Evolutionary conservation across 108 stramenopile genomes (phyloP).

Genomic region (Aurantiochytrium sp.): DNA sequence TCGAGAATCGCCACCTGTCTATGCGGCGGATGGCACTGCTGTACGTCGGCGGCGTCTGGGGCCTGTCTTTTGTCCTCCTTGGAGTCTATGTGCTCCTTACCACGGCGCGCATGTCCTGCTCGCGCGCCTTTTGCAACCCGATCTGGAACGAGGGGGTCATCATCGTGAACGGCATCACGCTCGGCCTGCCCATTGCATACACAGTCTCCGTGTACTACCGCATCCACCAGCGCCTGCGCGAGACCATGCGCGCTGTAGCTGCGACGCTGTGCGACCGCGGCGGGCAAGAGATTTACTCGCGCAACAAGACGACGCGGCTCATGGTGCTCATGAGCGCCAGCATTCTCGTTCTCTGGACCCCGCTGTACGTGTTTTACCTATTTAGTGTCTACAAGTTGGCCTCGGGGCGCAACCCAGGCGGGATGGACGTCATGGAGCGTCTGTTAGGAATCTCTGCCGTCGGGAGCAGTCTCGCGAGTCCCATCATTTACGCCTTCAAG

Average conservation of each 20-base stretch:
- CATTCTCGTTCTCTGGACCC: background rate
- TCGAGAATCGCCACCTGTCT: background rate
- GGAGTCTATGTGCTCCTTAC: background rate
- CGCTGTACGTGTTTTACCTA: background rate
- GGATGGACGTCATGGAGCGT: background rate
- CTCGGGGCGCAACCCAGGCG: background rate
- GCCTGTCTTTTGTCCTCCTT: background rate
- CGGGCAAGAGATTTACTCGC: background rate
- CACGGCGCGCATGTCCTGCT: slow-evolving; percentile 2
- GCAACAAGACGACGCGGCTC: background rate
- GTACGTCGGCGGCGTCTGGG: background rate
- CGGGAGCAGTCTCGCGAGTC: background rate
- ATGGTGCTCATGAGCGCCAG: slow-evolving; percentile 20
- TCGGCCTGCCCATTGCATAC: background rate
- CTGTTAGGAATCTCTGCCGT: background rate
- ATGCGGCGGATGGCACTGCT: background rate
- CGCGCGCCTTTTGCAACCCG: slow-evolving; percentile 20
- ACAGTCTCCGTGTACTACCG: background rate
- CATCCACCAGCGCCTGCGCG: background rate
- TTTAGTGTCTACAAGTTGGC: background rate
- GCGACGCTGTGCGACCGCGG: background rate
- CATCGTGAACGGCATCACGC: background rate
- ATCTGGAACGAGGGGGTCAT: background rate
- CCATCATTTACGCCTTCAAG: slow-evolving; percentile 9
- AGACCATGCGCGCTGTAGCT: background rate